Base-by-base conservation (phyloP, 345 rosid genomes). In the Citrus australasica region DNA sequence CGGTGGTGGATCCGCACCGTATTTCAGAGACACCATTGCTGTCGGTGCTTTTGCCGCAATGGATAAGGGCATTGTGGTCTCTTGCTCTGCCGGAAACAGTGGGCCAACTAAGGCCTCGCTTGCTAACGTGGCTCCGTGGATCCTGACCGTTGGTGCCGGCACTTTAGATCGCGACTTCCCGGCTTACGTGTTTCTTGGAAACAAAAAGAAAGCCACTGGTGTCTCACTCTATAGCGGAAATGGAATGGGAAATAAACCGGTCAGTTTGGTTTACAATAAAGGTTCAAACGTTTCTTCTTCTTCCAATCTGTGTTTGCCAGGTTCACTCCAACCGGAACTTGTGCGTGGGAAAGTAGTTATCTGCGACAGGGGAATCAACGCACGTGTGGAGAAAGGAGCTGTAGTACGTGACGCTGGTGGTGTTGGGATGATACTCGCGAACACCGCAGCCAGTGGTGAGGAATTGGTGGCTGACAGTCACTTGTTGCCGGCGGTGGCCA, bases 111-210 rank as follows among this genome's bases (percentile, higher is more conserved):
- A 80, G 63, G 87, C 88, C 30, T 81, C 94, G 0, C 82, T 95
- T 28, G 91, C 98, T 1, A 95, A 93, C 71, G 96, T 89, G 65
- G 98, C 98, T 6, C 98, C 98, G 0, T 95, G 98, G 98, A 90
- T 93, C 24, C 84, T 92, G 92, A 95, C 98, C 8, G 98, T 95
- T 21, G 98, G 98, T 1, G 98, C 98, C 7, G 92, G 95, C 1
- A 93, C 98, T 6, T 72, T 95, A 51, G 98, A 95, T 82, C 89
- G 98, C 3, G 90, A 92, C 73, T 92, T 95, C 48, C 95, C 94
- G 2, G 98, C 98, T n/a, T 88, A 76, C 67, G 95, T 88, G 0
- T 37, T 48, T 35, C 86, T 93, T 0, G 97, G 97, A 3, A 84
- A 89, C 72, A 82, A 85, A 62, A 73, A 81, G 9, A 75, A 80